Evolutionary conservation across 345 rosid species (phyloP).

Genomic region (Eucalyptus marginata): DNA sequence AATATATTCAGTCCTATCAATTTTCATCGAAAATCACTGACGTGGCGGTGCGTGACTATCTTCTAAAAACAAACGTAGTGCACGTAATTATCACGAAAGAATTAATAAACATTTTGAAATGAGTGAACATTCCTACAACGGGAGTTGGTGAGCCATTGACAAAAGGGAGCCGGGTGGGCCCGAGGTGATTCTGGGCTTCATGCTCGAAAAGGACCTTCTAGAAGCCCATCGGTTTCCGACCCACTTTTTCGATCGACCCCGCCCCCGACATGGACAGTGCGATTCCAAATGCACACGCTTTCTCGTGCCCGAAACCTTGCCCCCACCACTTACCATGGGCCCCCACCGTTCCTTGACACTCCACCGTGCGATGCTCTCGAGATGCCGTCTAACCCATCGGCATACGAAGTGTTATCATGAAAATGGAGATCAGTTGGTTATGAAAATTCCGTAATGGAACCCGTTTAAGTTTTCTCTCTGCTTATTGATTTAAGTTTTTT

Average conservation of each 20-base stretch:
- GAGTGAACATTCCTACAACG: background rate
- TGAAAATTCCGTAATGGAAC: too few species aligned
- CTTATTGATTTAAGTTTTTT: too few species aligned
- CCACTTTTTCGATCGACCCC: background rate
- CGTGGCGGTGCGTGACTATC: too few species aligned
- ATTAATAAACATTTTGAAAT: background rate
- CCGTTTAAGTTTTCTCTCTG: too few species aligned
- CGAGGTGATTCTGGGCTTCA: background rate
- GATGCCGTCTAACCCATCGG: background rate
- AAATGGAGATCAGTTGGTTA: background rate
- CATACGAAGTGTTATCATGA: background rate
- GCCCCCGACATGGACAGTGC: background rate
- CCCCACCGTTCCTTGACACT: background rate
- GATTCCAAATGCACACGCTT: background rate
- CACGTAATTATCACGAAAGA: background rate
- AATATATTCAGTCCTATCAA: fast-evolving
- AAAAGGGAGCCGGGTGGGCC: background rate
- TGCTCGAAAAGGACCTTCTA: background rate
- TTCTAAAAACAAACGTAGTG: background rate
- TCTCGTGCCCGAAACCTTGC: background rate
- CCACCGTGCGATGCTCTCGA: too few species aligned
- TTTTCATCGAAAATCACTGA: background rate
- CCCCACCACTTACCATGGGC: background rate
- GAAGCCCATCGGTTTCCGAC: background rate
- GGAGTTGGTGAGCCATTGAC: background rate